Base-by-base conservation (phyloP, 2,329 filamentous ascomycete genomes). In the Cyphellophora attinorum region DNA sequence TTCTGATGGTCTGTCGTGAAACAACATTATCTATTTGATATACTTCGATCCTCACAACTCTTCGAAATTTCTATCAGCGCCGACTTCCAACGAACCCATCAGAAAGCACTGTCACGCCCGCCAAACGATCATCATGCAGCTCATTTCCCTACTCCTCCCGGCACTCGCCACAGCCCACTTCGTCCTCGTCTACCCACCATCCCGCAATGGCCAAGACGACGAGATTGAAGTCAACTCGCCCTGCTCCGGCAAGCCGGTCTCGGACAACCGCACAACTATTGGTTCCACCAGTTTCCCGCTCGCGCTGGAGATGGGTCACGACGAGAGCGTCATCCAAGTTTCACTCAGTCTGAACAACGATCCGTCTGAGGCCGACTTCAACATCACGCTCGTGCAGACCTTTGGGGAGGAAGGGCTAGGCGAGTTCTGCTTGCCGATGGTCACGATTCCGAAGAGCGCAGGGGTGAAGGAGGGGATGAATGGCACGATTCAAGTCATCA, bases 401-500 rank as follows among this genome's bases (percentile, higher is more conserved):
- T 59, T 73, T 62, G 58, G 76, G 66, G 61, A 72, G 57, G 50
- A 76, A 60, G 56, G 81, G 51, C 57, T 70, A 15, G 78, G 81
- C 28, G 65, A 67, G 29, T 76, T 85, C 49, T 86, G 81, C 58
- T 48, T 85, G 10, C 70, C 75, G 5, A 57, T 66, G 40, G 60
- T 86, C 11, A 16, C 31, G 11, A 23, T 44, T n/a, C 41, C 41
- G 12, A 13, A 18, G 6, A 52, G 57, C 19, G 55, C 60, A 5
- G 44, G 47, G 19, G 57, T 78, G 23, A 54, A 53, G 15, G 74
- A 81, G 23, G 81, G 81, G 27, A 67, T 70, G 44, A 65, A 72
- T 31, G 81, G 70, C 11, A 79, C 74, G 19, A 61, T 86, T 36
- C 81, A 85, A 60, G 74, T 86, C 33, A 68, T 85, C 21, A 79